Percentiles rank a stretch among this genome's conserved stretches.
These are phyloP conservation scores for Oryza australiensis DNA, from an alignment of 176 grass and related monocot genomes.

Conservation along the genomic window DNA sequence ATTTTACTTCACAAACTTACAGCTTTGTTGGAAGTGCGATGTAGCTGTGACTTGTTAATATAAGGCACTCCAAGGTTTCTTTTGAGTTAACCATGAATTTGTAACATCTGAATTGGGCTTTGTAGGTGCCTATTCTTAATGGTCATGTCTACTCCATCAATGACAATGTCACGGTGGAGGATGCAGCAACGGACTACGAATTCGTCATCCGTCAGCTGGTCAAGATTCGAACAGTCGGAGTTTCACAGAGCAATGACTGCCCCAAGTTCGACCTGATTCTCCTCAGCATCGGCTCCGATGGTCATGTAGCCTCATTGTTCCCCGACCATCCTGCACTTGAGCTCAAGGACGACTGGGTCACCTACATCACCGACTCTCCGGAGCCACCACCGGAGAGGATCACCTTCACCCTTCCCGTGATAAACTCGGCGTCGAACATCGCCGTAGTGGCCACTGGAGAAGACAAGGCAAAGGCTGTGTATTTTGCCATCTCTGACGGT, in stretches of 20 bases:
- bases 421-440: constrained; percentile 58
- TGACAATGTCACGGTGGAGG: constrained; percentile 56
- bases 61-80: background rate
- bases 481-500: constrained; percentile 34
- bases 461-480: constrained; percentile 50
- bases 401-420: constrained; percentile 66
- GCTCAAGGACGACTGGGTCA: constrained; percentile 55
- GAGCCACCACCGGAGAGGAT: constrained; percentile 69
- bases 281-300: constrained; percentile 49
- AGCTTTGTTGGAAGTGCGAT: background rate
- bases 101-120: constrained; percentile 2
- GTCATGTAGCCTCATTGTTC: constrained; percentile 63
- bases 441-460: constrained; percentile 54
- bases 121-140: constrained; percentile 64
- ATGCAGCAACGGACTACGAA: constrained; percentile 65
- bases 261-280: constrained; percentile 73
- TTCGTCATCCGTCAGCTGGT: constrained; percentile 60
- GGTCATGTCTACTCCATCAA: constrained; percentile 65
- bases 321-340: constrained; percentile 51
- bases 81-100: constrained; percentile 15
- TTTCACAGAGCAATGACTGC: constrained; percentile 56
- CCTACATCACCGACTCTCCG: constrained; percentile 60
- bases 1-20: background rate
- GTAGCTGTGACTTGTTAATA: background rate
- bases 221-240: constrained; percentile 45